These are phyloP conservation scores for Suhomyces vadensis DNA, from an alignment of 805 yeast genomes.

Conservation along the genomic window DNA sequence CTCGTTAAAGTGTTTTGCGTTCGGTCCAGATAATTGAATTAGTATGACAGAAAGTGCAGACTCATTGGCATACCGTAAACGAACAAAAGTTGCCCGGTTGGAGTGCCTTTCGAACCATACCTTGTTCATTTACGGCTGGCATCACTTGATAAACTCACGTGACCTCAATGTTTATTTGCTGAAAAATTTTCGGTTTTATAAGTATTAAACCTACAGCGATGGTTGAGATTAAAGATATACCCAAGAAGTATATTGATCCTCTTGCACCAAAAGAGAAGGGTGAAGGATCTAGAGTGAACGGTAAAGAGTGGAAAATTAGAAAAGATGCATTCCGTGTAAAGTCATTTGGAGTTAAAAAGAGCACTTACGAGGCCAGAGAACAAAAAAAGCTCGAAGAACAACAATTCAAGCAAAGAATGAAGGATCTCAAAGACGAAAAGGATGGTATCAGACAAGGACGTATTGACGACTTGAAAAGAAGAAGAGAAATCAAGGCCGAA, in stretches of 20 bases:
- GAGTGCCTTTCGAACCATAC: too few species aligned
- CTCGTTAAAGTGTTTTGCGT: too few species aligned
- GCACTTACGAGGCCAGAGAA: constrained; percentile 66
- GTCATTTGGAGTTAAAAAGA: constrained; percentile 54
- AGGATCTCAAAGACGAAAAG: constrained; percentile 78
- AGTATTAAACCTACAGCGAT: constrained; percentile 36
- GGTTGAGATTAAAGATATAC: constrained; percentile 31
- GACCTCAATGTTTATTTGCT: neutral
- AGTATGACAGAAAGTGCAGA: too few species aligned
- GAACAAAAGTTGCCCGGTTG: too few species aligned
- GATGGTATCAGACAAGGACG: constrained; percentile 55
- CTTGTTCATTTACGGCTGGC: too few species aligned
- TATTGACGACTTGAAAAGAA: constrained; percentile 62
- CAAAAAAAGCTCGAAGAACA: constrained; percentile 65
- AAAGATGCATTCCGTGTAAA: constrained; percentile 69
- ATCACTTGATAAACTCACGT: neutral
- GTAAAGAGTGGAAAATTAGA: constrained; percentile 70
- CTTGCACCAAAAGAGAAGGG: constrained; percentile 33
- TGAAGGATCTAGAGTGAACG: constrained; percentile 57
- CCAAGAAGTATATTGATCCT: constrained; percentile 38
- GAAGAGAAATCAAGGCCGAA: constrained; percentile 81
- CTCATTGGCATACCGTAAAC: too few species aligned
- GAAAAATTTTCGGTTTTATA: constrained; percentile 2
- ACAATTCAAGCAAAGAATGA: constrained; percentile 66
- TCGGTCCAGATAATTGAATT: too few species aligned